These are phyloP conservation scores for Aspergillus nidulans DNA, from an alignment of 495 filamentous ascomycete genomes.

Conservation along the genomic window DNA sequence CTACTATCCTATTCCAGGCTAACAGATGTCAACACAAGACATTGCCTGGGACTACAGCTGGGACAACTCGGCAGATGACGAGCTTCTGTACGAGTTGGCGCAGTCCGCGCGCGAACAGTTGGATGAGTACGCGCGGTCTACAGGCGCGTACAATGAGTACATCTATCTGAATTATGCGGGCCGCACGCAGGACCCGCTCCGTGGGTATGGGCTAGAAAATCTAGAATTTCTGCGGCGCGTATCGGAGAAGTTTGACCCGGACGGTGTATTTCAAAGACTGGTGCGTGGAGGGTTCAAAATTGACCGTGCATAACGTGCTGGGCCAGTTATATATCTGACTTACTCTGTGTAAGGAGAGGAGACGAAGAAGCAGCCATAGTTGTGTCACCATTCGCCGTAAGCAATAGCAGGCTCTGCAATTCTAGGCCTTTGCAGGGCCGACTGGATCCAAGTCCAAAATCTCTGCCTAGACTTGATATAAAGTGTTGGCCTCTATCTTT, in stretches of 20 bases:
- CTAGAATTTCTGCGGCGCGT: conserved; percentile 19
- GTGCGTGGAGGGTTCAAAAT: conserved; percentile 7
- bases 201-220: conserved; percentile 27
- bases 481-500: too few relatives aligned
- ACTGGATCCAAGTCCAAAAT: too few relatives aligned
- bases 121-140: not conserved
- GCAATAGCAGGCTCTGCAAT: too few relatives aligned
- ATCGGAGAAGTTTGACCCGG: conserved; percentile 28
- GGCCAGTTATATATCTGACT: too few relatives aligned
- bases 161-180: conserved; percentile 25
- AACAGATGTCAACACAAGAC: too few relatives aligned
- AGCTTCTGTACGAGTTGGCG: not conserved
- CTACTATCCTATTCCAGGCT: not conserved
- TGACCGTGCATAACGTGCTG: not conserved
- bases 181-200: conserved; percentile 25
- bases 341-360: too few relatives aligned
- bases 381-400: too few relatives aligned
- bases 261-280: conserved; percentile 3
- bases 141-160: not conserved
- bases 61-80: not conserved
- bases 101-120: not conserved
- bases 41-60: not conserved
- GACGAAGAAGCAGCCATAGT: too few relatives aligned
- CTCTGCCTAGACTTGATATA: too few relatives aligned
- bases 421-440: too few relatives aligned